Evolutionary conservation across 305 asterid species (phyloP).

Genomic region (Striga hermonthica): DNA sequence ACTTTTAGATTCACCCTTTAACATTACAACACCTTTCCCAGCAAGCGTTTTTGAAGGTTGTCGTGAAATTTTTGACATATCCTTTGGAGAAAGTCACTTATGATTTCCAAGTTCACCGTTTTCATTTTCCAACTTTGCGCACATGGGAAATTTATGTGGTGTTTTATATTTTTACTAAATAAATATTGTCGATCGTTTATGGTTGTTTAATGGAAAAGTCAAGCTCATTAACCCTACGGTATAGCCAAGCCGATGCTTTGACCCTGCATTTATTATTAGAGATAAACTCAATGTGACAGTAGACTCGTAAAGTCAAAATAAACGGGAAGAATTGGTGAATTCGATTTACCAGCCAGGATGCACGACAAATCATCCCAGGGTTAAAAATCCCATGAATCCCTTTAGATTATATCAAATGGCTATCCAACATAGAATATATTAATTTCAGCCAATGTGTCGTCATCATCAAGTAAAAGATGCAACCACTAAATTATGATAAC

Average conservation of each 20-base stretch:
- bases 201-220: constrained; percentile 79
- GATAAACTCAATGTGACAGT: constrained; percentile 25
- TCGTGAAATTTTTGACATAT: constrained; percentile 2
- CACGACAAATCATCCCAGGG: constrained; percentile 68
- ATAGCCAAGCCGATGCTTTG: constrained; percentile 92
- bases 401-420: no score
- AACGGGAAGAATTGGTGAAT: neutral
- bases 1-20: neutral
- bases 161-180: constrained; percentile 26
- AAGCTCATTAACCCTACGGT: constrained; percentile 87
- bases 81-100: constrained; percentile 23
- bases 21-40: neutral
- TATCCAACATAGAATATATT: neutral
- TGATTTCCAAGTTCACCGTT: constrained; percentile 11
- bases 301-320: constrained; percentile 3
- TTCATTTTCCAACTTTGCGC: constrained; percentile 24
- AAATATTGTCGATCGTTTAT: constrained; percentile 38
- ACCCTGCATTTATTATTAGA: constrained; percentile 62
- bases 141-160: constrained; percentile 23
- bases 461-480: neutral
- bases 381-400: neutral
- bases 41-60: neutral
- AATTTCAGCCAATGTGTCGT: neutral
- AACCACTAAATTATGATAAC: neutral
- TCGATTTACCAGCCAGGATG: constrained; percentile 85